Evolutionary conservation across 371 early-diverging fungal genomes (phyloP), one percentile per base, ranked within the genome.

Genomic region (Dinochytrium kinnereticum): DNA sequence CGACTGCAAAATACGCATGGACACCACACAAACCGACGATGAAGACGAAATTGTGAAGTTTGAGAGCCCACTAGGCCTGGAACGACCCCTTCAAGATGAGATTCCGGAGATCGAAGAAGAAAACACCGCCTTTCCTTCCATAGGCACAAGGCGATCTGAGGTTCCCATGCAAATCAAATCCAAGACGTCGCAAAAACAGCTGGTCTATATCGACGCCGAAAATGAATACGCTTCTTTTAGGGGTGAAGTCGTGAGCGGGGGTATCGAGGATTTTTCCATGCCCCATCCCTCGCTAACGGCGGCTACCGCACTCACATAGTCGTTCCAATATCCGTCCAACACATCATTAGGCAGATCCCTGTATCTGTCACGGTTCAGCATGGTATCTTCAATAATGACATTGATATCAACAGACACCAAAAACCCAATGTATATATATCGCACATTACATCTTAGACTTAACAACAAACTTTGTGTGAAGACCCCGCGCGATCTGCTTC

Each of bases 391-490:
- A 44, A 44, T 44, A 21, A 44, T 21, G 10, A 13, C 49, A 10
- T 44, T 44, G 10, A 44, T 21, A 44, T 44, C n/a, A n/a, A n/a
- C n/a, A n/a, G n/a, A n/a, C n/a, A n/a, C n/a, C n/a, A n/a, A n/a
- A n/a, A n/a, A n/a, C n/a, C n/a, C n/a, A n/a, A 44, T 44, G 49
- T 44, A 44, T 21, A 44, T 13, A 44, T 13, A 44, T 13, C 49
- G 21, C 49, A 10, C 5, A 5, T 26, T 37, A 61, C 17, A 61
- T 10, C 61, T 61, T 61, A 10, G 61, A 61, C 61, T 61, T 61
- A 5, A 34, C 36, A 7, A 61, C 61, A 24, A 61, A 61, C 61
- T 61, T 61, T 2, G 61, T 61, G 61, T 61, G 61, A 24, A 34
- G 31, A 13, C 61, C 61, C 3, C 61, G 61, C 2, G 61, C 61